These are phyloP conservation scores for Phaeodactylum tricornutum DNA, from an alignment of 108 stramenopile genomes.

Conservation along the genomic window DNA sequence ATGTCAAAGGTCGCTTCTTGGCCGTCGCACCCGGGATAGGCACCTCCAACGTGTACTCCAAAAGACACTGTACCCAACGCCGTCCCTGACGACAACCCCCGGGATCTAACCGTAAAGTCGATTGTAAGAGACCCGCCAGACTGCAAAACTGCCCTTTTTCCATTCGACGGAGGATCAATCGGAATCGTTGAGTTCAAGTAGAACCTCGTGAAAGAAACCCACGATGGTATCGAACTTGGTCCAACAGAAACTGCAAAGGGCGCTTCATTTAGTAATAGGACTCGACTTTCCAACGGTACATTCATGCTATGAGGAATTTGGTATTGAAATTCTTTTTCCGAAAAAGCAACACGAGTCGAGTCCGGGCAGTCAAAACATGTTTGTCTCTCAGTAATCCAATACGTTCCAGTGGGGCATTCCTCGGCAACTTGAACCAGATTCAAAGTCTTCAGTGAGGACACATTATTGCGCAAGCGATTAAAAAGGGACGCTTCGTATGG, in stretches of 20 bases:
- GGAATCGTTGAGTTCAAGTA: no score
- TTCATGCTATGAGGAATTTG: background rate
- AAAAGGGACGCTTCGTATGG: slow-evolving; percentile 17
- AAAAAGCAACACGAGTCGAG: background rate
- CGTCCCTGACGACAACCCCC: slow-evolving; percentile 5
- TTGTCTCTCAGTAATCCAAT: slow-evolving; percentile 13
- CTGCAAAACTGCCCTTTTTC: background rate
- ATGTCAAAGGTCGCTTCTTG: slow-evolving; percentile 16
- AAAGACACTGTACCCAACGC: slow-evolving; percentile 6
- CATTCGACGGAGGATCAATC: background rate
- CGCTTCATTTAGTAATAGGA: slow-evolving; percentile 3
- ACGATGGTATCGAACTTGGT: slow-evolving; percentile 5
- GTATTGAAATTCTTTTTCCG: background rate
- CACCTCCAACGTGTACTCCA: slow-evolving; percentile 12
- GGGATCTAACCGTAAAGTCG: background rate
- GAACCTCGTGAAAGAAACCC: no score
- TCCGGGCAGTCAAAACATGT: slow-evolving; percentile 3
- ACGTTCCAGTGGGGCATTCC: slow-evolving; percentile 8
- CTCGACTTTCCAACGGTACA: background rate
- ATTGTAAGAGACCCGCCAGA: background rate
- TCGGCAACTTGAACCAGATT: slow-evolving; percentile 17
- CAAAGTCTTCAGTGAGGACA: slow-evolving; percentile 7
- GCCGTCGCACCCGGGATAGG: slow-evolving; percentile 14
- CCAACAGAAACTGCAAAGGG: background rate
- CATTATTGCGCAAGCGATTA: slow-evolving; percentile 28